These are phyloP conservation scores for Picochlorum sp. DNA, from an alignment of 139 green algal genomes.

Conservation along the genomic window DNA sequence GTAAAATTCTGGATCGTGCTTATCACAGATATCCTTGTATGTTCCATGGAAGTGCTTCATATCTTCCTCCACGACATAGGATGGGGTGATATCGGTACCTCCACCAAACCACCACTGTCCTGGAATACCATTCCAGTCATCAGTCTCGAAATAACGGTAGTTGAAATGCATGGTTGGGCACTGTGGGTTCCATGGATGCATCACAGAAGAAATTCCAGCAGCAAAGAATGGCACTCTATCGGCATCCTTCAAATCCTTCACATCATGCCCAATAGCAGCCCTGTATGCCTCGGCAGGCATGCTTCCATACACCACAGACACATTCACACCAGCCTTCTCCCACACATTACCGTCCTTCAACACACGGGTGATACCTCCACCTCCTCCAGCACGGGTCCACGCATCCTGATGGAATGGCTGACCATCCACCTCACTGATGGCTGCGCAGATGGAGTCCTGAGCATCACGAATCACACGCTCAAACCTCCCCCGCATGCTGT, in stretches of 20 bases:
- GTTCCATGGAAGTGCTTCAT: conserved; percentile 95
- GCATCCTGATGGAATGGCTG: conserved; percentile 85
- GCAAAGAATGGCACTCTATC: conserved; percentile 96
- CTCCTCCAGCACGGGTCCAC: conserved; percentile 80
- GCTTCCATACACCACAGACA: conserved; percentile 87
- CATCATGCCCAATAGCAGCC: conserved; percentile 58
- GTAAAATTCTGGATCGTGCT: conserved; percentile 90
- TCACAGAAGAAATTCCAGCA: conserved; percentile 90
- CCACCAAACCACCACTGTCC: conserved; percentile 99
- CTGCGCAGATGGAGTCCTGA: conserved; percentile 84
- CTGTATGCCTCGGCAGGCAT: conserved; percentile 97
- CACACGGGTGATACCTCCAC: conserved; percentile 94
- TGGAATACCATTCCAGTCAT: conserved; percentile 85
- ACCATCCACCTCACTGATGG: conserved; percentile 87
- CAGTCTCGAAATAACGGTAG: conserved; percentile 99
- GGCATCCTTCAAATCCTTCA: conserved; percentile 14
- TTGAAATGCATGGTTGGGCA: conserved; percentile 99
- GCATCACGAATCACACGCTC: conserved; percentile 30
- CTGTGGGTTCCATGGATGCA: conserved; percentile 96
- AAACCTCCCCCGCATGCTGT: conserved; percentile 57
- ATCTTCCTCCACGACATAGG: conserved; percentile 89
- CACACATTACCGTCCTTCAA: conserved; percentile 66
- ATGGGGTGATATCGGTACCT: conserved; percentile 97
- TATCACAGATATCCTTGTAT: conserved; percentile 91
- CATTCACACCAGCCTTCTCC: conserved; percentile 76